These are phyloP conservation scores for Aspergillus brunneoviolaceus DNA, from an alignment of 2,329 filamentous ascomycete genomes.

Conservation along the genomic window DNA sequence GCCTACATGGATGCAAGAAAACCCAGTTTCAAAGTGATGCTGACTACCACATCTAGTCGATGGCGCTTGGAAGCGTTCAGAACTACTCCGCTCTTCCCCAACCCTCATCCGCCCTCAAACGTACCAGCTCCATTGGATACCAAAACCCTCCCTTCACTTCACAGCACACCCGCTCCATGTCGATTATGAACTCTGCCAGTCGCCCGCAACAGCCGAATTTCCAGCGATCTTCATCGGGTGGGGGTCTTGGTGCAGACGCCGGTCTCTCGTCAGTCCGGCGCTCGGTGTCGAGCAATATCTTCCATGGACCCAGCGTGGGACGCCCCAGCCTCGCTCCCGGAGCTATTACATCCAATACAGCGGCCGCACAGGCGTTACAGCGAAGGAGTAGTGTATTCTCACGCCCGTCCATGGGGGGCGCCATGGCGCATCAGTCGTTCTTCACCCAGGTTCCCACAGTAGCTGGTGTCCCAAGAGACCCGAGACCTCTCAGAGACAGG, in stretches of 20 bases:
- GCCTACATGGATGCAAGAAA: background rate
- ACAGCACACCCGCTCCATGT: conserved; percentile 77
- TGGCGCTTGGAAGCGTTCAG: conserved; percentile 82
- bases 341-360: conserved; percentile 55
- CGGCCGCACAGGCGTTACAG: conserved; percentile 56
- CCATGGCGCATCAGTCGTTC: conserved; percentile 83
- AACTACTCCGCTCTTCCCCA: conserved; percentile 84
- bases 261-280: conserved; percentile 81
- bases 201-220: conserved; percentile 86
- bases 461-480: conserved; percentile 81
- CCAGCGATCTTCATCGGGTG: conserved; percentile 71
- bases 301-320: conserved; percentile 57
- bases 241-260: conserved; percentile 73
- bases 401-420: conserved; percentile 66
- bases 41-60: conserved; percentile 19
- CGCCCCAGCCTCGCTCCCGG: conserved; percentile 71
- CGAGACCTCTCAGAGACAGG: conserved; percentile 79
- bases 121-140: conserved; percentile 74
- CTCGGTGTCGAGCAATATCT: conserved; percentile 70
- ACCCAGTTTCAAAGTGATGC: background rate
- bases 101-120: conserved; percentile 90
- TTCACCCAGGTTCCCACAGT: conserved; percentile 83
- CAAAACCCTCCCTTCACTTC: conserved; percentile 63
- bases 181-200: conserved; percentile 80
- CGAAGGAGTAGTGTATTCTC: conserved; percentile 80